A percentile compares a stretch with the other conserved stretches of the same genome.
These are phyloP conservation scores for Ganoderma lucidum DNA, from an alignment of 1,284 basidiomycete species.

Conservation along the genomic window DNA sequence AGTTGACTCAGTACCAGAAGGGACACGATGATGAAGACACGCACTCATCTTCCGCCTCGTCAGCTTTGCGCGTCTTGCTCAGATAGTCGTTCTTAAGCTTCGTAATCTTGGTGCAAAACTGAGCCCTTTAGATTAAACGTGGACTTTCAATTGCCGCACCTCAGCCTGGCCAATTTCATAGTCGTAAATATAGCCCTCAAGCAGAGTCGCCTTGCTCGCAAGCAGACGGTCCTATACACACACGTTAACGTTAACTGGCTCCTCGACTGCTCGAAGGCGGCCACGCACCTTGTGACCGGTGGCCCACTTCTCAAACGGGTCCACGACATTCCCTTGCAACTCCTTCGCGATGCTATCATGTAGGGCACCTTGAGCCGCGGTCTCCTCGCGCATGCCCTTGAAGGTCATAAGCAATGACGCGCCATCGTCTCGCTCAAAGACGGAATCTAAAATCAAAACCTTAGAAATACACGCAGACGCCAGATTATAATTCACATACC, in stretches of 20 bases:
- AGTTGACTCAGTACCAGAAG: background rate
- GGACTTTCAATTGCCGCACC: slow-evolving; percentile 43
- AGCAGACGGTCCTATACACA: slow-evolving; percentile 61
- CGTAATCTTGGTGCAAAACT: slow-evolving; percentile 48
- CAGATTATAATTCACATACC: slow-evolving; percentile 44
- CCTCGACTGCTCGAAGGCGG: slow-evolving; percentile 26
- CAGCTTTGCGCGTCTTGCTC: slow-evolving; percentile 80
- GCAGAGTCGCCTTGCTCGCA: slow-evolving; percentile 60
- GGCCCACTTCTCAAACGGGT: slow-evolving; percentile 82
- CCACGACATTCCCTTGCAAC: slow-evolving; percentile 69
- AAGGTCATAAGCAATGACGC: slow-evolving; percentile 81
- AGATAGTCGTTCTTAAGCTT: slow-evolving; percentile 82
- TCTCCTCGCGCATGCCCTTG: slow-evolving; percentile 79
- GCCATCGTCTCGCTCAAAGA: slow-evolving; percentile 81
- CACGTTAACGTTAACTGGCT: background rate
- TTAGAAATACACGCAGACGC: background rate
- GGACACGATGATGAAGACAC: slow-evolving; percentile 15
- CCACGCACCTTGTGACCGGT: slow-evolving; percentile 62
- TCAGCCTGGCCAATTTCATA: slow-evolving; percentile 74
- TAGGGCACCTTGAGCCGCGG: slow-evolving; percentile 67
- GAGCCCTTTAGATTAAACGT: slow-evolving; percentile 2
- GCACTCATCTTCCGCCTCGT: slow-evolving; percentile 92
- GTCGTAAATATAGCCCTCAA: slow-evolving; percentile 75
- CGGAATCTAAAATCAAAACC: slow-evolving; percentile 51
- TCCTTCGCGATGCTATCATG: slow-evolving; percentile 75